These are phyloP conservation scores for Kwoniella mangroviensis DNA, from an alignment of 768 basidiomycete genomes.

Conservation along the genomic window DNA sequence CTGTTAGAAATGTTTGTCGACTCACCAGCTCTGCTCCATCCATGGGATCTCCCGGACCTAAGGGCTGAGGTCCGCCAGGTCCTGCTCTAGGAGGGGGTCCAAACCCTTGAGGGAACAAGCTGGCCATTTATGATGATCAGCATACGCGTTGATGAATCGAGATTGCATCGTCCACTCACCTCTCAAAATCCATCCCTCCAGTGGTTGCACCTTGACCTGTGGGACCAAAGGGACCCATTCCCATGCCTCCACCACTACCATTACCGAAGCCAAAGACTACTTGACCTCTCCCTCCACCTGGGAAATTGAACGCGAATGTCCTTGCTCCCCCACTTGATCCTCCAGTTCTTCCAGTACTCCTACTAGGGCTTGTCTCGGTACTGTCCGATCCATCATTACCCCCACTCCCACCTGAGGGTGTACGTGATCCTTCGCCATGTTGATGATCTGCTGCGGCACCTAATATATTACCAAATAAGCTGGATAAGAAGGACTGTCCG, in stretches of 20 bases:
- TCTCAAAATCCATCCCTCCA: conserved; percentile 27
- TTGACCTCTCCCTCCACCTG: conserved; percentile 44
- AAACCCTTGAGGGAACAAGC: conserved; percentile 31
- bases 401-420: not conserved
- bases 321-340: conserved; percentile 17
- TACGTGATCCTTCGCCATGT: not conserved
- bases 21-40: conserved; percentile 27
- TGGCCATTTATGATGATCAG: conserved; percentile 1
- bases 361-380: conserved; percentile 13
- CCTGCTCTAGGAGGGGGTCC: conserved; percentile 2
- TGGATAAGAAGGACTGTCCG: conserved; percentile 28
- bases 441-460: conserved; percentile 26
- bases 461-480: conserved; percentile 31
- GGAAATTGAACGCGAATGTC: conserved; percentile 44
- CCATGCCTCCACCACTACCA: conserved; percentile 14
- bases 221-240: conserved; percentile 29
- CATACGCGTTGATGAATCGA: too few species aligned
- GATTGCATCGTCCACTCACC: too few species aligned
- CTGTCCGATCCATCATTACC: not conserved
- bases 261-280: conserved; percentile 39
- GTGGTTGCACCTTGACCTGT: conserved; percentile 15
- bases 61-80: conserved; percentile 5
- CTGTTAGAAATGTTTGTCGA: not conserved
- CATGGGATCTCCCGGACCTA: conserved; percentile 26
- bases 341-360: not conserved